Evolutionary conservation across 2,329 filamentous ascomycete species (phyloP).

Genomic region (Annulohypoxylon truncatum): DNA sequence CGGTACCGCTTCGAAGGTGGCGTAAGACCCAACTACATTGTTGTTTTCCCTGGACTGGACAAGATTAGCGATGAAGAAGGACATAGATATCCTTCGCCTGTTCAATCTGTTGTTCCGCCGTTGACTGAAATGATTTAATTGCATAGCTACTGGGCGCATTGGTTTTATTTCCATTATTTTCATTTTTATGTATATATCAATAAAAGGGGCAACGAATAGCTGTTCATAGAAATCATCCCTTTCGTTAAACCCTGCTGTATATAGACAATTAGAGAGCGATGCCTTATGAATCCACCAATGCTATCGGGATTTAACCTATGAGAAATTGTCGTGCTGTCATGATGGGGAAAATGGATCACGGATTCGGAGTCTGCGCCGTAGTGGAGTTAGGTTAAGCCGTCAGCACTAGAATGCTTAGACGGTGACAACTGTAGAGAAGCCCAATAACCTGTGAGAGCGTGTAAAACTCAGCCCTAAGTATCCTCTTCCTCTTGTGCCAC

Average conservation of each 20-base stretch:
- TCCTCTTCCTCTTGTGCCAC: background rate
- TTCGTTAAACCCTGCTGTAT: constrained; percentile 9
- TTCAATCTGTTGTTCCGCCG: constrained; percentile 34
- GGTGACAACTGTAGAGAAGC: background rate
- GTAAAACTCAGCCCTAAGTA: background rate
- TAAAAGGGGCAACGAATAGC: background rate
- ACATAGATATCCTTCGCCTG: constrained; percentile 25
- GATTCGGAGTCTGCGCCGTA: background rate
- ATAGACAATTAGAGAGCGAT: background rate
- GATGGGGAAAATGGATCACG: background rate
- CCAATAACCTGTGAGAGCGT: background rate
- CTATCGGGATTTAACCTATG: background rate
- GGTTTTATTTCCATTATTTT: background rate
- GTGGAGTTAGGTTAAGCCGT: background rate
- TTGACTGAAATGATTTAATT: constrained; percentile 34
- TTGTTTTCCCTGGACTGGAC: constrained; percentile 43
- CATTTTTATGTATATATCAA: constrained; percentile 2
- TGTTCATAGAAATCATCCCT: background rate
- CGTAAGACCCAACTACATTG: constrained; percentile 29
- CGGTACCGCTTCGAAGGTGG: constrained; percentile 43
- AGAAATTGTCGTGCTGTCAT: background rate
- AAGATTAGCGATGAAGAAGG: constrained; percentile 44
- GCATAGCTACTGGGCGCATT: background rate
- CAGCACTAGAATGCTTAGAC: background rate
- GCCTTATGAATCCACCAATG: background rate